Percentiles rank a stretch among this genome's conserved stretches.
These are phyloP conservation scores for Trichopus zeylanicus DNA, from an alignment of 116 monocot genomes.

Conservation along the genomic window DNA sequence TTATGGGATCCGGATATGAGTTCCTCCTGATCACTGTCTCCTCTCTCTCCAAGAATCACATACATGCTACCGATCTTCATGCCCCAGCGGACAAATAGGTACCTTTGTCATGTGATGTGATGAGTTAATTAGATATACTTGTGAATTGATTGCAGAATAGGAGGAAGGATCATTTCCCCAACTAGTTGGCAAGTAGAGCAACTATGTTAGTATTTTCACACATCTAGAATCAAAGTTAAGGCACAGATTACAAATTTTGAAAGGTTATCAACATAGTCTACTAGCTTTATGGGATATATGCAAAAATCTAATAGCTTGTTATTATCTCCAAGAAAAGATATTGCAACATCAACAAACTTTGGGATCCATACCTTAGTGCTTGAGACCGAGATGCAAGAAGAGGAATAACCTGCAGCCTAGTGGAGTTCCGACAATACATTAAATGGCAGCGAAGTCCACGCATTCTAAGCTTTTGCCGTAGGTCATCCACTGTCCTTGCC, in stretches of 20 bases:
- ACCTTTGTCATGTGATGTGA: conserved; percentile 18
- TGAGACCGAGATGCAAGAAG: conserved; percentile 57
- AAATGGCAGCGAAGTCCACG: conserved; percentile 73
- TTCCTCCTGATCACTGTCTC: conserved; percentile 63
- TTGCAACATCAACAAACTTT: background rate
- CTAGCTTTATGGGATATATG: too few relatives aligned
- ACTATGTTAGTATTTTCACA: too few relatives aligned
- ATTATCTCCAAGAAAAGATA: background rate
- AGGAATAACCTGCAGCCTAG: conserved; percentile 47
- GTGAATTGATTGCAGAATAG: background rate
- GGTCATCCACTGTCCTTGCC: conserved; percentile 42
- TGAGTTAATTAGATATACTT: background rate
- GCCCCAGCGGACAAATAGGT: conserved; percentile 57
- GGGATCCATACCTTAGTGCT: conserved; percentile 45
- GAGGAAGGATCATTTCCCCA: too few relatives aligned
- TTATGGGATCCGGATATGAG: conserved; percentile 54
- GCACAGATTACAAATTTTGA: too few relatives aligned
- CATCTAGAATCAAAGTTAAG: too few relatives aligned
- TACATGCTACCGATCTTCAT: conserved; percentile 45
- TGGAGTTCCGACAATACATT: conserved; percentile 39
- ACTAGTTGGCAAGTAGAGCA: too few relatives aligned
- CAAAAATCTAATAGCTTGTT: too few relatives aligned
- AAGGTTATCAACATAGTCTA: too few relatives aligned
- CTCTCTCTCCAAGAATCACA: conserved; percentile 52
- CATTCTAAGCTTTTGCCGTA: conserved; percentile 53